Base-by-base conservation (phyloP, 2,329 filamentous ascomycete genomes). In the Monosporascus ibericus region DNA sequence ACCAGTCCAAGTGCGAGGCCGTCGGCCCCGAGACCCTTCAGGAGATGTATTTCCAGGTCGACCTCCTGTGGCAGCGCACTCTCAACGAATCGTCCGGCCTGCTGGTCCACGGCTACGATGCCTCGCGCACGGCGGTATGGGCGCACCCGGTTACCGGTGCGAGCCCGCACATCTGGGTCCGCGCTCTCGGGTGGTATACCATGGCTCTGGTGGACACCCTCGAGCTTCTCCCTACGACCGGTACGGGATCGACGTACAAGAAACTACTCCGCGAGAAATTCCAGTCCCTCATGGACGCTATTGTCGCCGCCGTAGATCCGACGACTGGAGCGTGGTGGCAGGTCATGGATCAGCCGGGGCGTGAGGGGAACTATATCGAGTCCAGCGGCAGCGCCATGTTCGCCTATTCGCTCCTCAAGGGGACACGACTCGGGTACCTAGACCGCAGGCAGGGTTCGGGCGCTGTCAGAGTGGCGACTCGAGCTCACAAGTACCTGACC, bases 301-400 rank as follows among this genome's bases (percentile, higher is more conserved):
- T 68, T 3, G 36, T 64, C 7, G 46, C 46, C 5, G 61, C 62
- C 18, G 65, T 55, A 24, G 65, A 68, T 46, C 48, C 57, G 47
- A 40, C 40, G 18, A 67, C 67, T 2, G 67, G 68, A 6, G 67
- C 62, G 18, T 72, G 70, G 70, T 73, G 69, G 68, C 64, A 71
- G 54, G 57, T 72, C n/a, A 58, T 72, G 17, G 63, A 65, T 50
- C 52, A 57, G 50, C 56, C 58, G 6, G 52, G 54, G 0, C 50
- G 49, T 14, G 56, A 52, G 38, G 64, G 64, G 8, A 71, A 72
- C 53, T 71, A 70, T 51, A 67, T 71, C 52, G 69, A 72, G 60
- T 67, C 65, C 22, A 70, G 68, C 51, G 66, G 58, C 20, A 67
- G 58, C 2, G 67, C 68, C 30, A 69, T 71, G 68, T 72, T 71